Evolutionary conservation across 768 basidiomycete genomes (phyloP).

Genomic region (Rhodotorula babjevae): DNA sequence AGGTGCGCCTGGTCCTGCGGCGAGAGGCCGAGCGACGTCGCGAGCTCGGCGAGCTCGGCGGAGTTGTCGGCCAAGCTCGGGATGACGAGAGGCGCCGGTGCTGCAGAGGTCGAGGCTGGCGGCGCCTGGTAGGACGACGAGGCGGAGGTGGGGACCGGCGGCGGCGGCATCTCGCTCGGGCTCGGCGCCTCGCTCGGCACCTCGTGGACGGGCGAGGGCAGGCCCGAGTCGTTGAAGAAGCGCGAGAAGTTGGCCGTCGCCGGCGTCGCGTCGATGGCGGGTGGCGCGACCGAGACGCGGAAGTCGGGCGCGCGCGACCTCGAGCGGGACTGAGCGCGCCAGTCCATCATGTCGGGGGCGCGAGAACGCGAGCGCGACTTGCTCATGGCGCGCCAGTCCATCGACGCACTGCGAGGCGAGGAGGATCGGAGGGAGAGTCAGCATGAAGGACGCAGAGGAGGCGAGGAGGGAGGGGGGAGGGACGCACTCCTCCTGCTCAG

Average conservation of each 20-base stretch:
- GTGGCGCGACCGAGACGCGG: constrained; percentile 28
- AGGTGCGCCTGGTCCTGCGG: constrained; percentile 32
- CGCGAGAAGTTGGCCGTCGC: constrained; percentile 35
- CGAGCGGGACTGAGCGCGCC: constrained; percentile 61
- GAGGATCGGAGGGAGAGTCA: not conserved
- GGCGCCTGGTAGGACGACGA: not conserved
- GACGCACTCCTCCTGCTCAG: constrained; percentile 32
- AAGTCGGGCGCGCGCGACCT: constrained; percentile 45
- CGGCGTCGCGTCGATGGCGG: constrained; percentile 20
- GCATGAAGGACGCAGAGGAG: not conserved
- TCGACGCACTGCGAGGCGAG: constrained; percentile 39
- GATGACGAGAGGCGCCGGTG: not conserved
- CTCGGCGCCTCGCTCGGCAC: not conserved
- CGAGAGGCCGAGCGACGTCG: constrained; percentile 32
- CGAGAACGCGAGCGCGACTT: constrained; percentile 42
- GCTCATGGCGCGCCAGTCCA: constrained; percentile 40
- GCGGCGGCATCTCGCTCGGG: constrained; percentile 17
- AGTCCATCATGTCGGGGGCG: constrained; percentile 67
- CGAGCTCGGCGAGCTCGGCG: constrained; percentile 19
- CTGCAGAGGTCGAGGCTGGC: not conserved
- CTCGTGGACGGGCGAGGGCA: constrained; percentile 1
- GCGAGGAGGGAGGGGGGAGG: constrained; percentile 44
- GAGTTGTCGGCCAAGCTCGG: not conserved
- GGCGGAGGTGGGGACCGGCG: constrained; percentile 14
- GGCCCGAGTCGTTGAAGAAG: constrained; percentile 30